These are phyloP conservation scores for Quercus berberidifolia DNA, from an alignment of 306 rosid species.

Conservation along the genomic window DNA sequence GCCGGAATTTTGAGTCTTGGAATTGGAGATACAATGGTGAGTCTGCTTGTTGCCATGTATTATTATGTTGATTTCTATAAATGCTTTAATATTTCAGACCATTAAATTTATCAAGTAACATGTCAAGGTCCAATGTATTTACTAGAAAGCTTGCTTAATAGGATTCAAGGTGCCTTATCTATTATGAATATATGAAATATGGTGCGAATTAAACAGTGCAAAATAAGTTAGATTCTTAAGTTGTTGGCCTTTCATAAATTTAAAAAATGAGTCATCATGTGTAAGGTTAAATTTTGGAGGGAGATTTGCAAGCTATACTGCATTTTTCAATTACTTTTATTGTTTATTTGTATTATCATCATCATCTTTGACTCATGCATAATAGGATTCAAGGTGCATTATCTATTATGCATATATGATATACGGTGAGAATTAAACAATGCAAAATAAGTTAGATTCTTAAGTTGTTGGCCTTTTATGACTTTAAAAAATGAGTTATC, in stretches of 20 bases:
- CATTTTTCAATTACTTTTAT: not conserved
- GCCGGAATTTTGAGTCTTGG: conserved; percentile 94
- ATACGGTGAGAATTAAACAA: not conserved
- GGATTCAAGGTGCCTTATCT: not conserved
- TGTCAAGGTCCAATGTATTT: not conserved
- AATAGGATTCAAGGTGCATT: not conserved
- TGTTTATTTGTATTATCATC: too few relatives aligned
- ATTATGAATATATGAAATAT: not conserved
- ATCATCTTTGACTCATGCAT: not conserved
- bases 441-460: not conserved
- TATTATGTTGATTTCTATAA: not conserved
- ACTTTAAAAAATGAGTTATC: not conserved
- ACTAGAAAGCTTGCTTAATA: not conserved
- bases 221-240: not conserved
- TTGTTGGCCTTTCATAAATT: not conserved
- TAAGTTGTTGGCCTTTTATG: not conserved
- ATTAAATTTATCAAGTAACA: not conserved
- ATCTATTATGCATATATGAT: not conserved
- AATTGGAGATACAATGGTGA: conserved; percentile 95
- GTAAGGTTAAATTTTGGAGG: not conserved
- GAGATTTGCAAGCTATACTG: not conserved
- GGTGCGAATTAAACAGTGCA: not conserved
- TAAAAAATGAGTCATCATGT: not conserved
- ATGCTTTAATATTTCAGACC: not conserved
- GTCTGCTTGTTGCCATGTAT: not conserved